Base-by-base conservation (phyloP, 2,329 filamentous ascomycete species). In the Clarireedia homoeocarpa region DNA sequence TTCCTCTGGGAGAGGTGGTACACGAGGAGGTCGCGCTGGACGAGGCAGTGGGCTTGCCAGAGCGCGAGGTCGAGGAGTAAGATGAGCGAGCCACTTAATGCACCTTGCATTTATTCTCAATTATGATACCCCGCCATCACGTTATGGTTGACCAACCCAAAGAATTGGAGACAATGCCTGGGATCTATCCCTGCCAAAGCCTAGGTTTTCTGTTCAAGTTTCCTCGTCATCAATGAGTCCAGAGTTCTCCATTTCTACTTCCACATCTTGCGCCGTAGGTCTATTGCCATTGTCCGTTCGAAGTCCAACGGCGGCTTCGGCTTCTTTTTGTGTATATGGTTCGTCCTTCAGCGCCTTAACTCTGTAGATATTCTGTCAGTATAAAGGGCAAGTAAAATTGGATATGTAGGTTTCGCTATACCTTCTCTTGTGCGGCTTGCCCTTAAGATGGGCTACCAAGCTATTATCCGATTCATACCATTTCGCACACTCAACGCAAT, bases 371-470 rank as follows among this genome's bases (percentile, higher is more conserved):
- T 7, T 14, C 1, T 17, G 38, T 59, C 40, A 61, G 55, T 5
- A 27, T 46, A 4, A 26, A 20, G 23, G 20, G 23, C n/a, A 26
- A 24, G 9, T 17, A 10, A 2, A 14, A 14, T 27, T 17, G 12
- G 4, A 36, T 3, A 26, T 50, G 2, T 10, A n/a, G 5, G 5
- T 20, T 39, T 27, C 1, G n/a, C 20, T 67, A 71, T 62, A 90
- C 89, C 88, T 87, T 76, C 91, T 83, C 81, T 91, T 96, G 74
- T 99, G 94, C 62, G 89, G 89, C 75, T 96, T 99, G 65, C 89
- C 90, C 71, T 87, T 89, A 56, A 78, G 78, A 73, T 99, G 94
- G 27, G 82, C 78, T 38, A 79, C 77, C 57, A 95, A 75, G 65
- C 89, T 95, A 65, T 80, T 72, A 63, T 94, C 88, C 50, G 84